These are phyloP conservation scores for Solanum medicagineum DNA, from an alignment of 257 asterid genomes.

Conservation along the genomic window DNA sequence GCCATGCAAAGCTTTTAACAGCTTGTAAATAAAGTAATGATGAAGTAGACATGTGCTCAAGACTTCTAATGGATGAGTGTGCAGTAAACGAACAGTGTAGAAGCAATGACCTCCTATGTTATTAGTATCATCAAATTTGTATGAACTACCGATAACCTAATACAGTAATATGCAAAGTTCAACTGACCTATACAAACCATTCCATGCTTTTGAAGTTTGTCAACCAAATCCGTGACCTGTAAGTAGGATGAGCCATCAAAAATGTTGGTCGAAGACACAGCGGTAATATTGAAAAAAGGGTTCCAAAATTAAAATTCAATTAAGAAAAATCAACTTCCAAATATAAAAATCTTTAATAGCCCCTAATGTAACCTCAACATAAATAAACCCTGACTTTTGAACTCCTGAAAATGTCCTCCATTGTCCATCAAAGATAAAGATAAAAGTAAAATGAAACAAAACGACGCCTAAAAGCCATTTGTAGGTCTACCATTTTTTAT, in stretches of 20 bases:
- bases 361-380: not conserved
- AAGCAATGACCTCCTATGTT: not conserved
- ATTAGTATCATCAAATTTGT: not conserved
- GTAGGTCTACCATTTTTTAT: not conserved
- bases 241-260: slow-evolving; percentile 9
- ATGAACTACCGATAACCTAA: not conserved
- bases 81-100: not conserved
- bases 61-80: not conserved
- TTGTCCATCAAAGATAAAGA: not conserved
- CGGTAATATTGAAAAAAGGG: not conserved
- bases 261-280: not conserved
- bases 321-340: not conserved
- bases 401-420: not conserved
- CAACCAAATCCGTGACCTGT: slow-evolving; percentile 71
- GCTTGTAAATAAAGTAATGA: not conserved
- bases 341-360: not conserved
- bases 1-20: not conserved
- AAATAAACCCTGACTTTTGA: not conserved
- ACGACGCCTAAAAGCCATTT: not conserved
- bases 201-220: slow-evolving; percentile 54
- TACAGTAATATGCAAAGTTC: not conserved
- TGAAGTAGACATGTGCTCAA: not conserved
- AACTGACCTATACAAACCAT: slow-evolving; percentile 48
- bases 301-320: not conserved
- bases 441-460: not conserved